Conservation (phyloP, 805 yeast species). For the Priceomyces medius region DNA sequence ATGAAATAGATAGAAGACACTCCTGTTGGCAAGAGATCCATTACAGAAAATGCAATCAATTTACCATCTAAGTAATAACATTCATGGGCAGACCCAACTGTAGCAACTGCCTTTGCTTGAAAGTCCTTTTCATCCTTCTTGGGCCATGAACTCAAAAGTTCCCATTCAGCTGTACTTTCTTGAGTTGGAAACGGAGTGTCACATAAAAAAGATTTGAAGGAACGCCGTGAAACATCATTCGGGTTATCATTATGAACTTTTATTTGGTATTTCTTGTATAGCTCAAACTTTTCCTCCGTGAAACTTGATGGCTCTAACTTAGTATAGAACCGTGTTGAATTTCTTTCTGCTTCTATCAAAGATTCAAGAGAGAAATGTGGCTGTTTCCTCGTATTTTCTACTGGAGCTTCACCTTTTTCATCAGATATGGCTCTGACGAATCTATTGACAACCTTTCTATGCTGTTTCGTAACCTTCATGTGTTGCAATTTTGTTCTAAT, state of each 20-base stretch:
- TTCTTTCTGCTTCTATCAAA: constrained; percentile 41
- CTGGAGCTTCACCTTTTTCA: constrained; percentile 6
- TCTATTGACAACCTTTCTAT: constrained; percentile 61
- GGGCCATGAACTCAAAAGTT: constrained; percentile 39
- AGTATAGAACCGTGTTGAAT: constrained; percentile 37
- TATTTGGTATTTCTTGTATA: constrained; percentile 71
- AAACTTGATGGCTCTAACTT: constrained; percentile 52
- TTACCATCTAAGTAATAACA: constrained; percentile 64
- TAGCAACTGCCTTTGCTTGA: neutral
- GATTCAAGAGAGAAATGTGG: constrained; percentile 25
- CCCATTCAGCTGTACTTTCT: constrained; percentile 37
- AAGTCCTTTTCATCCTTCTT: constrained; percentile 18
- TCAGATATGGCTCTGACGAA: constrained; percentile 45
- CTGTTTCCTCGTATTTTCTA: constrained; percentile 9
- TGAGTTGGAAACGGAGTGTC: constrained; percentile 53
- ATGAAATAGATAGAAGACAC: constrained; percentile 84
- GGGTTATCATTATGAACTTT: constrained; percentile 63
- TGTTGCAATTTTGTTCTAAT: constrained; percentile 57
- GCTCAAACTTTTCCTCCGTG: constrained; percentile 56
- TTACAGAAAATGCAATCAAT: constrained; percentile 71
- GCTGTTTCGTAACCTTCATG: constrained; percentile 60
- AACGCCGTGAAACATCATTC: constrained; percentile 40
- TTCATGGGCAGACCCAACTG: constrained; percentile 71
- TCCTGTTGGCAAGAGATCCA: constrained; percentile 74
- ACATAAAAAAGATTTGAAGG: constrained; percentile 69